Conservation (phyloP, 2,329 filamentous ascomycete species). For the Epicoccum sorghinum region DNA sequence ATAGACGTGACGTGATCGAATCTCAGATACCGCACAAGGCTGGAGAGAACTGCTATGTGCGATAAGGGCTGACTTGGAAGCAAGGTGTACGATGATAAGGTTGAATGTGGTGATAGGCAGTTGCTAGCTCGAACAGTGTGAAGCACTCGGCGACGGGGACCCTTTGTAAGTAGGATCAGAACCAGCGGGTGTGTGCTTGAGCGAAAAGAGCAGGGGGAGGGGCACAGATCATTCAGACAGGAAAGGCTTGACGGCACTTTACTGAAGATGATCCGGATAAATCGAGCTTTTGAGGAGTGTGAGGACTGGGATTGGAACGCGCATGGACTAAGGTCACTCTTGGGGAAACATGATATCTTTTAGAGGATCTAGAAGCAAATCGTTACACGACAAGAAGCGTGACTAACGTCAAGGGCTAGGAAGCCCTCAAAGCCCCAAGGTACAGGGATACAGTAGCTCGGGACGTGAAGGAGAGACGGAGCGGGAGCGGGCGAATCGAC, state of each 20-base stretch:
- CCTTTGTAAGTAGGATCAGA: constrained; percentile 44
- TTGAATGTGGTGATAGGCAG: constrained; percentile 29
- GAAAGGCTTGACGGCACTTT: constrained; percentile 49
- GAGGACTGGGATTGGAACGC: constrained; percentile 45
- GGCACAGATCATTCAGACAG: constrained; percentile 48
- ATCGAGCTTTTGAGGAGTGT: constrained; percentile 47
- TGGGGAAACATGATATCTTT: constrained; percentile 47
- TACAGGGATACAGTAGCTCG: constrained; percentile 50
- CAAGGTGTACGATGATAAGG: constrained; percentile 12
- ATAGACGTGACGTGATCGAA: constrained; percentile 33
- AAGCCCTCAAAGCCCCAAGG: constrained; percentile 37
- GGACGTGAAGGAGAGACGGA: constrained; percentile 45
- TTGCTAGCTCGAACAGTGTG: constrained; percentile 38
- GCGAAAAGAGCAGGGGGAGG: constrained; percentile 32
- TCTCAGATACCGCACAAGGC: constrained; percentile 40
- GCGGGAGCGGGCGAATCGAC: constrained; percentile 45
- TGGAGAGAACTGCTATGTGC: constrained; percentile 37
- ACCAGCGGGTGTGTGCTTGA: constrained; percentile 30
- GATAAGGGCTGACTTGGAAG: constrained; percentile 26
- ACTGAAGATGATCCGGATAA: constrained; percentile 49
- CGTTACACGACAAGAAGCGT: constrained; percentile 50
- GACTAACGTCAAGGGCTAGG: constrained; percentile 46
- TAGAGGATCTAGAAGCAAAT: constrained; percentile 47
- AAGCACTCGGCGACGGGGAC: constrained; percentile 37
- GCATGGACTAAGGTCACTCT: constrained; percentile 43